These are phyloP conservation scores for Aspergillus glaucus DNA, from an alignment of 2,329 filamentous ascomycete species.

Conservation along the genomic window DNA sequence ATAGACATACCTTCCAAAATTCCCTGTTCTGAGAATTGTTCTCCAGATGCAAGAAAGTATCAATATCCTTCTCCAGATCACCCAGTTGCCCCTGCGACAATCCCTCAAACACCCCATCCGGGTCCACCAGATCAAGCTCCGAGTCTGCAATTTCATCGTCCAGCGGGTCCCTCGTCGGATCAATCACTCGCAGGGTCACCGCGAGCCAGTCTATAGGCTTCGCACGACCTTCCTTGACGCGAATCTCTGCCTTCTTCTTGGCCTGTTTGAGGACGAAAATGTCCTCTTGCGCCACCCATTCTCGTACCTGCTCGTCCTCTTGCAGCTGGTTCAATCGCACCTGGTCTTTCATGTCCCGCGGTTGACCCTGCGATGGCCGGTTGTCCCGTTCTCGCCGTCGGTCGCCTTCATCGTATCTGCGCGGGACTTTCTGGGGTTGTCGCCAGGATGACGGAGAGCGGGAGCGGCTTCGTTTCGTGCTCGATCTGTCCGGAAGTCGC, in stretches of 20 bases:
- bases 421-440: slow-evolving; percentile 31
- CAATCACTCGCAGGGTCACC: slow-evolving; percentile 82
- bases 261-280: slow-evolving; percentile 92
- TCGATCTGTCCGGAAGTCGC: slow-evolving; percentile 26
- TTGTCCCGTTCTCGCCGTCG: slow-evolving; percentile 18
- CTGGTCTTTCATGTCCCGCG: slow-evolving; percentile 38
- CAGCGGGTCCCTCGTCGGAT: slow-evolving; percentile 68
- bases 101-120: slow-evolving; percentile 71
- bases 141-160: slow-evolving; percentile 76
- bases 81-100: slow-evolving; percentile 61
- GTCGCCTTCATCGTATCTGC: slow-evolving; percentile 27
- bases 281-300: slow-evolving; percentile 92
- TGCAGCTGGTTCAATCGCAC: slow-evolving; percentile 51
- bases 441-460: slow-evolving; percentile 37
- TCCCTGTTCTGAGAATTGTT: slow-evolving; percentile 69
- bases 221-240: slow-evolving; percentile 82
- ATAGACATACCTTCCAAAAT: slow-evolving; percentile 67
- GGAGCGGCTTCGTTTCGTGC: slow-evolving; percentile 36
- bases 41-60: slow-evolving; percentile 73
- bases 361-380: slow-evolving; percentile 16
- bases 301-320: slow-evolving; percentile 68
- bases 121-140: slow-evolving; percentile 73
- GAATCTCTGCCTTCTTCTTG: slow-evolving; percentile 95
- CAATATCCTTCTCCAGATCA: slow-evolving; percentile 78
- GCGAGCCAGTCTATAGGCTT: slow-evolving; percentile 91